Base-by-base conservation (phyloP, 805 yeast genomes). In the Starmerella bombi region DNA sequence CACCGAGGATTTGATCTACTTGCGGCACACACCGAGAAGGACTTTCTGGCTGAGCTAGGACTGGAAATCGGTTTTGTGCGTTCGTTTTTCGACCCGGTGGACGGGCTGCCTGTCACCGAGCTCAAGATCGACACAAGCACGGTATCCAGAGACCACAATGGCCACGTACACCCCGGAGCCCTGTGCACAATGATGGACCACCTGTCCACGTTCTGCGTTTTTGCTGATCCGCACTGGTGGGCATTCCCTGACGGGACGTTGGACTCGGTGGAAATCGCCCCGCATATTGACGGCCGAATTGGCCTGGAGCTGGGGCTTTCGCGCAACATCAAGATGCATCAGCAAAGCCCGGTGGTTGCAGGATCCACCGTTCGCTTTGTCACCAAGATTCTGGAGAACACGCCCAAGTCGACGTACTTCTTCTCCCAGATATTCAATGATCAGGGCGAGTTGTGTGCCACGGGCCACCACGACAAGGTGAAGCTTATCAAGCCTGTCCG, bases 381-480 rank as follows among this genome's bases (percentile, higher is more conserved):
- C 16, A 43, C 37, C n/a, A 44, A 44, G 31, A 15, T 44, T 12
- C 20, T 39, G 12, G 50, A 44, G 39, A 47, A 44, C 39, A 30
- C 42, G 15, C 42, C 46, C 15, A 15, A 9, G 15, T 21, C 41
- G 19, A n/a, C 43, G 9, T 44, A 36, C 40, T 36, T 37, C 21
- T 32, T 31, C 25, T 36, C 43, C 17, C 14, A 25, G 35, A 28
- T 37, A 20, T 44, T 21, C 32, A 37, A 31, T 34, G 37, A 17
- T 17, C 34, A 41, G 15, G 48, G 50, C n/a, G 17, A 30, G 15
- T 23, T 47, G 16, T 40, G 44, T 3, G 45, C 43, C 10, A 28
- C 44, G 15, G 50, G 50, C 9, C 42, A 36, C 25, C 50, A 47
- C 41, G 50, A 47, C 43, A 47, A 47, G 40, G 42, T 40, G 15